These are phyloP conservation scores for Claviceps fusiformis DNA, from an alignment of 2,329 filamentous ascomycete species.

Conservation along the genomic window DNA sequence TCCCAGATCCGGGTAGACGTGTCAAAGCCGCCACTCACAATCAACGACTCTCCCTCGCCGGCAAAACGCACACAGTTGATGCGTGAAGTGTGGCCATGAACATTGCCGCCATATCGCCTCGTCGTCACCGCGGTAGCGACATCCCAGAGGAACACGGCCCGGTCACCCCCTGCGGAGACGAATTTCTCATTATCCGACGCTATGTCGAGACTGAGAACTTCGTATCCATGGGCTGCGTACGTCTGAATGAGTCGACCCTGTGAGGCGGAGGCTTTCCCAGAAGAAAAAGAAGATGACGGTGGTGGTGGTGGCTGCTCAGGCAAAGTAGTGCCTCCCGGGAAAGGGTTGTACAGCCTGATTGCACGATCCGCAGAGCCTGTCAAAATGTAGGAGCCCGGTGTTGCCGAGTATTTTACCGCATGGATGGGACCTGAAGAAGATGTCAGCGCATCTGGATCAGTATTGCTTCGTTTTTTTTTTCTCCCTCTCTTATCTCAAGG, in stretches of 20 bases:
- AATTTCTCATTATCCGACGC: slow-evolving; percentile 69
- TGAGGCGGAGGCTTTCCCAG: slow-evolving; percentile 20
- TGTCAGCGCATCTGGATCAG: no score
- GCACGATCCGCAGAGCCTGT: slow-evolving; percentile 76
- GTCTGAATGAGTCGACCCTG: slow-evolving; percentile 63
- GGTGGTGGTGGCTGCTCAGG: slow-evolving; percentile 10
- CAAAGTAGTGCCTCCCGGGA: slow-evolving; percentile 29
- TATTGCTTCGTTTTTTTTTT: no score
- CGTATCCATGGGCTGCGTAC: slow-evolving; percentile 83
- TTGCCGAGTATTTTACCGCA: slow-evolving; percentile 58
- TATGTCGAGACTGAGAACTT: slow-evolving; percentile 71
- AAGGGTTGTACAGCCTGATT: slow-evolving; percentile 76
- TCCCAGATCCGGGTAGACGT: slow-evolving; percentile 69
- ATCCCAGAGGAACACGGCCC: slow-evolving; percentile 88
- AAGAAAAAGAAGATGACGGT: slow-evolving; percentile 2
- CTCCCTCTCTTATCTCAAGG: no score
- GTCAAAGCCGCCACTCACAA: slow-evolving; percentile 64
- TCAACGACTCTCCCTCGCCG: slow-evolving; percentile 58
- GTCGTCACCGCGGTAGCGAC: slow-evolving; percentile 67
- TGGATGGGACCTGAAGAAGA: slow-evolving; percentile 49
- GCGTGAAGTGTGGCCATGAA: slow-evolving; percentile 51
- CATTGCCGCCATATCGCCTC: slow-evolving; percentile 53
- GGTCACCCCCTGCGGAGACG: slow-evolving; percentile 78
- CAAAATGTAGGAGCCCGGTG: slow-evolving; percentile 63
- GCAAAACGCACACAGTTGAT: slow-evolving; percentile 72